Base-by-base conservation (phyloP, 179 eudicot species). In the Spinacia oleracea region DNA sequence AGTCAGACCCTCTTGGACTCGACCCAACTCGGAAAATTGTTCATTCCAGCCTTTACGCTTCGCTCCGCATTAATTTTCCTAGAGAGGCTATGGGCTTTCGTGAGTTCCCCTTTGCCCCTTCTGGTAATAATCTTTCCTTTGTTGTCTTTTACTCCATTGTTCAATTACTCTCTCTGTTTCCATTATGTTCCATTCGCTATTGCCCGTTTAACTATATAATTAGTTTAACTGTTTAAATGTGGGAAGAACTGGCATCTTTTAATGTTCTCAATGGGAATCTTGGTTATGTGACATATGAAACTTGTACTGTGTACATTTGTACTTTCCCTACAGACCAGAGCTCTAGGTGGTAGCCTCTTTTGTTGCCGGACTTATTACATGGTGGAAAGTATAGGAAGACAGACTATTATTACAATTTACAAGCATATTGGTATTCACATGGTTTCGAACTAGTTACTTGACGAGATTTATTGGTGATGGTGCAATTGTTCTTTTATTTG, bases 1-100 rank as follows among this genome's bases (percentile, higher is more conserved):
- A 95, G 60, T 77, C 93, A 35, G 98, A 95, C 79, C 95, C 92
- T 31, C 32, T 93, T 5, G 93, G 97, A 9, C 20, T 77, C 21
- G 91, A 95, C 79, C 90, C 97, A 32, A n/a, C 60, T 35, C 88
- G 98, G 7, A 70, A 64, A 16, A 35, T 88, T 0, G 87, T 95
- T 68, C 92, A 88, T 53, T 79, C 92, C 8, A 93, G 97, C 79
- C 83, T 95, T 6, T 95, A 95, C 82, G 77, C 81, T 9, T 93
- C 97, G 5, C 91, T 95, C 23, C 87, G 98, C 25, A 91, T 95
- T 53, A 93, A 95, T 82, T 82, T 95, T 15, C 92, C 98, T 10
- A 77, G 98, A 75, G 91, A 93, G 76, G 85, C 77, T 6, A 93
- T 95, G 97, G 98, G 98, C 9, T 95, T 83, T 69, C 85, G 88